phyloP scores from a whole-genome alignment of 176 grass and related monocot genomes.

The Pontederia paniculata region DNA sequence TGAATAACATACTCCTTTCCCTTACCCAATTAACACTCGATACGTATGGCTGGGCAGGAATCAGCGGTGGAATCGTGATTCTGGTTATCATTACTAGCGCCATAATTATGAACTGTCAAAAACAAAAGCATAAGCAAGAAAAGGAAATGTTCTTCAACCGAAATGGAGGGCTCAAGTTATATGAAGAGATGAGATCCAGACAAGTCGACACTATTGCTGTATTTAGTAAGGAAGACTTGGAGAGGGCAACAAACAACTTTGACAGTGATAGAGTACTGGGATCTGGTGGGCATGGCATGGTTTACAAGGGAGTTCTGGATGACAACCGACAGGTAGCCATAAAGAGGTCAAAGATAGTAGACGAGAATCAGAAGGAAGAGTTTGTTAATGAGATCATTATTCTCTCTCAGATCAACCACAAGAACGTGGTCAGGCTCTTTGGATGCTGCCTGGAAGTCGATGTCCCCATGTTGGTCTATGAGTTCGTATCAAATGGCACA shows the following conservation, averaged over 20 bases:
- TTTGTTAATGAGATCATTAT: slow-evolving; percentile 27
- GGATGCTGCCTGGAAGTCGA: neutral
- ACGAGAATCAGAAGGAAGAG: slow-evolving; percentile 25
- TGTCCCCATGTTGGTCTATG: neutral
- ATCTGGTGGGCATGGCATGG: slow-evolving; percentile 16
- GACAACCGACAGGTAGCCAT: slow-evolving; percentile 20
- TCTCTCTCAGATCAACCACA: slow-evolving; percentile 17
- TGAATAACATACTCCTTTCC: no score
- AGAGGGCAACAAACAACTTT: neutral
- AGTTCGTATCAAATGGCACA: neutral
- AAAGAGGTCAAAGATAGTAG: slow-evolving; percentile 29
- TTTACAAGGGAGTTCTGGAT: slow-evolving; percentile 21
- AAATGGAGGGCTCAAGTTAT: slow-evolving; percentile 26
- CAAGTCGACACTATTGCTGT: slow-evolving; percentile 10
- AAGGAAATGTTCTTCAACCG: neutral
- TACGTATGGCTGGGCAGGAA: no score
- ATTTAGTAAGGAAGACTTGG: neutral
- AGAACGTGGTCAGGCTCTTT: neutral
- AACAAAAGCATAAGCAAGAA: neutral
- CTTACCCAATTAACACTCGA: no score
- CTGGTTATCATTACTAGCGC: no score
- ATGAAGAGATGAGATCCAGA: slow-evolving; percentile 32
- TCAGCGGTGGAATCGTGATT: no score
- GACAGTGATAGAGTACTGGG: neutral
- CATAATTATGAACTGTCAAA: neutral